Evolutionary conservation across 148 eudicot genomes (phyloP), one percentile per base, ranked within the genome.

Genomic region (Rhododendron molle): DNA sequence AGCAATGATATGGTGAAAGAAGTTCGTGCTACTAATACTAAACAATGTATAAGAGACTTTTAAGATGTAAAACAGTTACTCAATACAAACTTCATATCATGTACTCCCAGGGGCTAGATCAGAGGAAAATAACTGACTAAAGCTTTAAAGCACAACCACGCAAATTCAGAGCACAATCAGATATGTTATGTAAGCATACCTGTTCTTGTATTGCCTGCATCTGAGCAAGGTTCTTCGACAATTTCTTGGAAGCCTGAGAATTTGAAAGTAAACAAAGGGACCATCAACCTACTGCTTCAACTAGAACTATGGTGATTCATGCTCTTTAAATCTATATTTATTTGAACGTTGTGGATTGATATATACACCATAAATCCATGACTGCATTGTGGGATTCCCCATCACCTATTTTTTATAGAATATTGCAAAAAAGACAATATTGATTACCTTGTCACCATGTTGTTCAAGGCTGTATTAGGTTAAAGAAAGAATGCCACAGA

Each of bases 191-290:
- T 28, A 58, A 74, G 28, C 87, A 85, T 83, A 96, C 99, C 98
- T 96, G 97, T 85, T 95, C 99, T 89, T 93, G 99, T 86, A 93
- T 83, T 49, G 91, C 88, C 85, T 93, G 95, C 95, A 93, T 92
- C 92, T 89, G 96, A 85, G 89, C 80, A 80, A 89, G 89, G 86
- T 89, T 93, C 88, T 96, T 96, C 56, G 92, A 90, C 93, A 96
- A 87, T 89, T 95, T 96, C 92, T 93, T 89, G 87, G 71, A 84
- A 87, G 95, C 98, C 99, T 96, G 94, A 85, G 32, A 87, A 76
- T 83, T 82, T 46, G 21, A 76, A 83, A 86, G 83, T 5, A 62
- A 38, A 81, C 12, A 80, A 85, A 78, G 16, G 4, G 81, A 46
- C 52, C 11, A 56, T 84, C 56, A 89, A 85, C 83, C 43, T 62